These are phyloP conservation scores for Botrytis tulipae DNA, from an alignment of 2,329 filamentous ascomycete species.

Conservation along the genomic window DNA sequence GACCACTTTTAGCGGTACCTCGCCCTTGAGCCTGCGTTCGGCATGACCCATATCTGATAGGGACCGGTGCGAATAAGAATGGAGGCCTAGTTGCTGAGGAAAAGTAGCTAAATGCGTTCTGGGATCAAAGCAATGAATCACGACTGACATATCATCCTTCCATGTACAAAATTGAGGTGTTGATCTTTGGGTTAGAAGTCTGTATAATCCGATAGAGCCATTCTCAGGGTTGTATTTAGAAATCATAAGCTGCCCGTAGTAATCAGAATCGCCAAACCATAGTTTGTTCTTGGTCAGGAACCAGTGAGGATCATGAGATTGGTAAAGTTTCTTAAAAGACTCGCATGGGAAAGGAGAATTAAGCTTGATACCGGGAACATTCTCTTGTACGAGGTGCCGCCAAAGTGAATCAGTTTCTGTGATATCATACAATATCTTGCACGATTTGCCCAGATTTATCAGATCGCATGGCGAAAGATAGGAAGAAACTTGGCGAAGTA, in stretches of 20 bases:
- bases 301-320: slow-evolving; percentile 76
- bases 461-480: slow-evolving; percentile 66
- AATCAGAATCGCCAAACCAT: slow-evolving; percentile 79
- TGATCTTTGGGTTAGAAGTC: slow-evolving; percentile 64
- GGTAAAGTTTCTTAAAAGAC: slow-evolving; percentile 70
- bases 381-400: slow-evolving; percentile 65
- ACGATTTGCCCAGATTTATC: slow-evolving; percentile 57
- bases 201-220: slow-evolving; percentile 78
- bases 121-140: slow-evolving; percentile 73
- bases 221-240: slow-evolving; percentile 62
- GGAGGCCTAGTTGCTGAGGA: slow-evolving; percentile 41
- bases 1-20: not conserved
- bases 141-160: slow-evolving; percentile 61
- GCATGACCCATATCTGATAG: slow-evolving; percentile 1
- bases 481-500: slow-evolving; percentile 69
- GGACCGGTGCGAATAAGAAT: slow-evolving; percentile 19
- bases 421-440: slow-evolving; percentile 57
- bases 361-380: slow-evolving; percentile 58
- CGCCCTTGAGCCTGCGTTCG: slow-evolving; percentile 6
- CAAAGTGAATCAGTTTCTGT: slow-evolving; percentile 68
- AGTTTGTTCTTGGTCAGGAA: slow-evolving; percentile 77
- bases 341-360: slow-evolving; percentile 55
- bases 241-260: slow-evolving; percentile 35
- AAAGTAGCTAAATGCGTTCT: slow-evolving; percentile 62
- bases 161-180: slow-evolving; percentile 58